Evolutionary conservation across 495 filamentous ascomycete genomes (phyloP), one percentile per base, ranked within the genome.

Genomic region (Tuber borchii): DNA sequence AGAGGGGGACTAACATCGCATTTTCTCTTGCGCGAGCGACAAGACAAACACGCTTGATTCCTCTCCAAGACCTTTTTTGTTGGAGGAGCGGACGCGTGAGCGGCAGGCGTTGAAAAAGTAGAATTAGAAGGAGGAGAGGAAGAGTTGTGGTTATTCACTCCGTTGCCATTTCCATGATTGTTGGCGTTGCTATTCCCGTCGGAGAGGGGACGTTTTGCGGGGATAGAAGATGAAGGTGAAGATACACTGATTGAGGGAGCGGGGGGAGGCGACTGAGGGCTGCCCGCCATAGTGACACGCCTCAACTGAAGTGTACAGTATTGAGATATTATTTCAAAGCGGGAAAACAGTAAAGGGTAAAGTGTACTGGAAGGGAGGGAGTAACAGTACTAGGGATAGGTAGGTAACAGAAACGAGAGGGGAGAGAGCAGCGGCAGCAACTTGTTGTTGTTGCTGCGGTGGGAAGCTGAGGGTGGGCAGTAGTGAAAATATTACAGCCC

Each of bases 21-120:
- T 73, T 82, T 82, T 42, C 80, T 74, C 71, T 82, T 82, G n/a
- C 80, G 71, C 22, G 76, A 76, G 72, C 80, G 80, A 81, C 80
- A 82, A 61, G 76, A 75, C 10, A 82, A 77, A 73, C 80, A 82
- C 31, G 80, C 80, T 68, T 82, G 80, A 73, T 82, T 82, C 10
- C 80, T 74, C 51, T 82, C 80, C 31, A 82, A 77, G 2, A 82
- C 80, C 80, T 82, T 82, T 61, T 82, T 82, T 19, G 80, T 82
- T 34, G 80, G 79, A 14, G 79, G 79, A 0, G 79, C 80, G 46
- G 74, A 44, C 26, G 79, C 40, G 6, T 71, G 65, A n/a, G 61
- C 42, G 42, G 74, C 16, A 26, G 71, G n/a, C 40, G 77, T 51
- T 16, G 73, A 72, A 8, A 71, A 46, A 12, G 44, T 37, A 14